Conservation (phyloP, 306 rosid species). For the Senna tora region DNA sequence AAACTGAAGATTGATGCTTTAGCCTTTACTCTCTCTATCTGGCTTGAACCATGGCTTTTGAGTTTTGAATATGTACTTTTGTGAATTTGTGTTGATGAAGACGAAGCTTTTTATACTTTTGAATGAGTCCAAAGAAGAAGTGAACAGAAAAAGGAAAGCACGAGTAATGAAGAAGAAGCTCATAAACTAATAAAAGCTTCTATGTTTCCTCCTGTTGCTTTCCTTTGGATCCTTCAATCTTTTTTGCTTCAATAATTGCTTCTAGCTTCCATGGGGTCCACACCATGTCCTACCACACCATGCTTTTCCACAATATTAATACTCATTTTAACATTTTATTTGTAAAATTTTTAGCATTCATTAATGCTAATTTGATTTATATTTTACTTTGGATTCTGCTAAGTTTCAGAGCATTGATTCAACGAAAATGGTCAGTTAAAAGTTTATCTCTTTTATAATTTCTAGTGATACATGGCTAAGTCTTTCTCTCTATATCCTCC, state of each 20-base stretch:
- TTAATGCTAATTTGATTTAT: too few species aligned
- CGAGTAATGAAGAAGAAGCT: conserved; percentile 14
- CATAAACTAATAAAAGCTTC: conserved; percentile 6
- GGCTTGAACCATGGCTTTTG: conserved; percentile 27
- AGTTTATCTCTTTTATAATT: too few species aligned
- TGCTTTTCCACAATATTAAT: not conserved
- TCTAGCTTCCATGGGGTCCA: conserved; percentile 19
- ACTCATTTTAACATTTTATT: too few species aligned
- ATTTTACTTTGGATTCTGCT: too few species aligned
- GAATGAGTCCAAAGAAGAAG: conserved; percentile 27
- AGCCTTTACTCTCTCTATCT: conserved; percentile 6
- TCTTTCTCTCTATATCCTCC: too few species aligned
- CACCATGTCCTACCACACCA: not conserved
- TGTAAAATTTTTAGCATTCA: too few species aligned
- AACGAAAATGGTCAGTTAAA: too few species aligned
- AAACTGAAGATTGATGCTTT: not conserved
- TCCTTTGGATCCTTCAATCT: not conserved
- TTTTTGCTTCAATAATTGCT: conserved; percentile 13
- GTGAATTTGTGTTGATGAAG: conserved; percentile 11
- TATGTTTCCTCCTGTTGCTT: not conserved
- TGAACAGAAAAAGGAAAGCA: conserved; percentile 23
- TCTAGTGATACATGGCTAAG: too few species aligned
- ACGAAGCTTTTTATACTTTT: conserved; percentile 4
- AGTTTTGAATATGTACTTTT: conserved; percentile 33
- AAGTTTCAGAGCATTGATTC: too few species aligned